These are phyloP conservation scores for Colletotrichum cuscutae DNA, from an alignment of 2,329 filamentous ascomycete genomes.

Conservation along the genomic window DNA sequence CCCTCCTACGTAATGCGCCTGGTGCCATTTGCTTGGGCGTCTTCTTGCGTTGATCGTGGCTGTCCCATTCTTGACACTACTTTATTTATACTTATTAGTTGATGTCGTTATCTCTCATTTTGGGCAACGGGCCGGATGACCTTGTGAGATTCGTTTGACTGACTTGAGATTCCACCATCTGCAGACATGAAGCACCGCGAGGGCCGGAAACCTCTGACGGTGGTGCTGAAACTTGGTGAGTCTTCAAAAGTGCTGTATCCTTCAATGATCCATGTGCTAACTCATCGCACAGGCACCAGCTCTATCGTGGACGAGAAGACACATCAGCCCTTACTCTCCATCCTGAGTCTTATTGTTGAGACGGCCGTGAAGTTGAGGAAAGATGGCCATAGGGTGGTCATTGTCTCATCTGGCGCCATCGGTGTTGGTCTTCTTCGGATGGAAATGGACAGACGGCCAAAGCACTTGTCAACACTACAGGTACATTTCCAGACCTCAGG, in stretches of 20 bases:
- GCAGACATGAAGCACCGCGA: conserved; percentile 67
- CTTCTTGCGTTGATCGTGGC: neutral
- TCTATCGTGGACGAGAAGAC: conserved; percentile 98
- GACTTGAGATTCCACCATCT: conserved; percentile 14
- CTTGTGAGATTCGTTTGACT: conserved; percentile 5
- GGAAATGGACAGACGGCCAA: conserved; percentile 87
- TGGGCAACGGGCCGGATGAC: neutral
- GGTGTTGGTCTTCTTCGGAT: conserved; percentile 92
- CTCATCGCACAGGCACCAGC: conserved; percentile 78
- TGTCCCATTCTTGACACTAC: neutral
- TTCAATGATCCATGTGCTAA: conserved; percentile 1
- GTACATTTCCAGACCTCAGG: conserved; percentile 48
- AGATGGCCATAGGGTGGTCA: conserved; percentile 93
- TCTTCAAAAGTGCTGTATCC: conserved; percentile 17
- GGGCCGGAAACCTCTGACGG: conserved; percentile 72
- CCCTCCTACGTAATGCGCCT: conserved; percentile 25
- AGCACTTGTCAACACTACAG: conserved; percentile 89
- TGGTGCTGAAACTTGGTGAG: conserved; percentile 90
- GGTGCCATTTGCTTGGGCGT: conserved; percentile 7
- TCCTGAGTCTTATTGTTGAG: conserved; percentile 91
- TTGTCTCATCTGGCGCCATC: conserved; percentile 97
- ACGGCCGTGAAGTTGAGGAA: conserved; percentile 88
- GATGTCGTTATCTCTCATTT: neutral
- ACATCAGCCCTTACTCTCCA: conserved; percentile 92
- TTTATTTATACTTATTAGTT: neutral